Percentiles rank a stretch among this genome's conserved stretches.
These are phyloP conservation scores for Scheffersomyces stambukii DNA, from an alignment of 1,139 yeast species.

Conservation along the genomic window DNA sequence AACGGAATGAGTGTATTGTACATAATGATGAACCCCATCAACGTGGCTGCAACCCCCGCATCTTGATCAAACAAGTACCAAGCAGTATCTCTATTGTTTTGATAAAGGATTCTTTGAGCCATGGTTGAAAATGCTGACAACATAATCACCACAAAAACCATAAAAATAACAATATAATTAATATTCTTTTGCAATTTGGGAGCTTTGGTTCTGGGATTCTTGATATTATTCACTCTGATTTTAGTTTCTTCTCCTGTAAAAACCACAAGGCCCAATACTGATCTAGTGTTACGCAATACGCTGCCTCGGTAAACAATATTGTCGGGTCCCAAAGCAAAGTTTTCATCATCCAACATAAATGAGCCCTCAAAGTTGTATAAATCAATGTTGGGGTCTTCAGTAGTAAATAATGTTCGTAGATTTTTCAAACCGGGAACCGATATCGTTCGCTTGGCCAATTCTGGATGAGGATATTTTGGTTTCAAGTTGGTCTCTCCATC, in stretches of 20 bases:
- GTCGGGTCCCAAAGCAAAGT: slow-evolving; percentile 68
- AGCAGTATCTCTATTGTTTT: slow-evolving; percentile 39
- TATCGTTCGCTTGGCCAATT: slow-evolving; percentile 47
- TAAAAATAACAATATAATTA: slow-evolving; percentile 77
- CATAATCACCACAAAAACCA: slow-evolving; percentile 77
- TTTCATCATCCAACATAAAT: slow-evolving; percentile 17
- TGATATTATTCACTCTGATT: slow-evolving; percentile 90
- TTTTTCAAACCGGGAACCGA: slow-evolving; percentile 50
- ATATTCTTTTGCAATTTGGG: slow-evolving; percentile 85
- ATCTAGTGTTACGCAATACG: slow-evolving; percentile 74
- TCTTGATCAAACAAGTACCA: slow-evolving; percentile 78
- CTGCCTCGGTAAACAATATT: slow-evolving; percentile 88
- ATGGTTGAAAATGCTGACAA: slow-evolving; percentile 78
- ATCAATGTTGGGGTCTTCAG: slow-evolving; percentile 90
- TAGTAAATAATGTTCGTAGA: slow-evolving; percentile 51
- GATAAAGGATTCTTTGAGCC: slow-evolving; percentile 61
- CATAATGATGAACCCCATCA: slow-evolving; percentile 97
- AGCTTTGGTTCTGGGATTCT: slow-evolving; percentile 85
- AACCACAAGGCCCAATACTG: slow-evolving; percentile 72
- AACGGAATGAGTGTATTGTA: slow-evolving; percentile 93
- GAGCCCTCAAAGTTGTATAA: slow-evolving; percentile 87
- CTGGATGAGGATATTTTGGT: slow-evolving; percentile 63
- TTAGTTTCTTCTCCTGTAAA: slow-evolving; percentile 97
- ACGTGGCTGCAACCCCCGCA: slow-evolving; percentile 85
- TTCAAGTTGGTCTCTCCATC: slow-evolving; percentile 96